Base-by-base conservation (phyloP, 1,139 yeast species). In the Magnusiomyces suaveolens region DNA sequence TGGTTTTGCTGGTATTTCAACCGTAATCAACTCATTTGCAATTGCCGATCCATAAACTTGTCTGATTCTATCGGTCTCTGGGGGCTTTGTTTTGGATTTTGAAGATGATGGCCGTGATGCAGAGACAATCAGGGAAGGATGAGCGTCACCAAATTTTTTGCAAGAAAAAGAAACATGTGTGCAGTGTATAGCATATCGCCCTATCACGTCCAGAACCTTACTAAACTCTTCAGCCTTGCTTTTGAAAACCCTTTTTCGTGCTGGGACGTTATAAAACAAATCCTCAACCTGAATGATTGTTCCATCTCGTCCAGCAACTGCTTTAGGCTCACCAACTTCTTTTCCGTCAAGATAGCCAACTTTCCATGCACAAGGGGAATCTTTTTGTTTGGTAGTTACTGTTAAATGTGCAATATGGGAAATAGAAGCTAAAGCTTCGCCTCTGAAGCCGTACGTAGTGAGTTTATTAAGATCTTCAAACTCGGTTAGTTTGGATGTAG, bases 251-350 rank as follows among this genome's bases (percentile, higher is more conserved):
- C 84, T 74, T 43, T 84, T 69, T 54, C 98, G 76, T 0, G 95
- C 80, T 0, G 96, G 95, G 29, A 85, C 80, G 64, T 92, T 94
- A 70, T 84, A 94, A 65, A 94, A 94, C 57, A 94, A 72, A 66
- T 92, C 96, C 65, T 89, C 97, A 3, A 89, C 95, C 0, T 78
- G 70, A 44, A 94, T 79, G 58, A 84, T 89, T 0, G 98, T 92
- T 0, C 99, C 99, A 49, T 76, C 77, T 58, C 80, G 83, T 0
- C 97, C 97, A 0, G 98, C 98, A 1, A 80, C 76, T 0, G 96
- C 89, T 59, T 78, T 78, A 0, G 94, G 87, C 0, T 66, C 57
- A 60, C 55, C 39, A 66, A 64, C 26, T 64, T 86, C 67, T 46
- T 73, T 75, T 1, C 97, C 97, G 58, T 82, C 82, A 1, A 76